Percentiles rank a stretch among this genome's conserved stretches.
These are phyloP conservation scores for Kazachstania taianensis DNA, from an alignment of 805 yeast species.

Conservation along the genomic window DNA sequence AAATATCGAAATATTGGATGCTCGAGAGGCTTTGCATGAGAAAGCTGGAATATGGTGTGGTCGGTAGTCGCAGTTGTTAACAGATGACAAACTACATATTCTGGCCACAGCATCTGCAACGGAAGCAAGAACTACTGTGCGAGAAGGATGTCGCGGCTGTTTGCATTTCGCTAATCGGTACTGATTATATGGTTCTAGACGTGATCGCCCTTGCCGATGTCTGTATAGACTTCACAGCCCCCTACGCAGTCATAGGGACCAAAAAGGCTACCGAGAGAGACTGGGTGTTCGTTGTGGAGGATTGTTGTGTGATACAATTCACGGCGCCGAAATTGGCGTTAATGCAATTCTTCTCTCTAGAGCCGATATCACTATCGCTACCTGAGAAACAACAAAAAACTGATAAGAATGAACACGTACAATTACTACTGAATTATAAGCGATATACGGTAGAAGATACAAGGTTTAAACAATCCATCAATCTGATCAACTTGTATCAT, in stretches of 20 bases:
- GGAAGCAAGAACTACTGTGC: not conserved
- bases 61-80: not conserved
- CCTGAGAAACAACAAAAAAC: slow-evolving; percentile 18
- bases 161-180: slow-evolving; percentile 11
- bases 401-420: not conserved
- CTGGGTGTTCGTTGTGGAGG: slow-evolving; percentile 8
- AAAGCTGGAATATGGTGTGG: too few relatives aligned
- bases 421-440: not conserved
- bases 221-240: slow-evolving; percentile 5
- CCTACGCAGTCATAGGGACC: slow-evolving; percentile 8
- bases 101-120: slow-evolving; percentile 16
- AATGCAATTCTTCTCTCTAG: slow-evolving; percentile 66
- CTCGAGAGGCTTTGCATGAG: too few relatives aligned
- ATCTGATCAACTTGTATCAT: slow-evolving; percentile 2
- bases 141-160: slow-evolving; percentile 8
- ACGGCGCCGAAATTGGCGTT: slow-evolving; percentile 60
- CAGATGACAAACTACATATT: slow-evolving; percentile 16
- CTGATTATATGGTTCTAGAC: slow-evolving; percentile 19
- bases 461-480: slow-evolving; percentile 3
- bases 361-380: slow-evolving; percentile 59
- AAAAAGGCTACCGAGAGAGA: not conserved
- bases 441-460: not conserved
- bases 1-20: too few relatives aligned
- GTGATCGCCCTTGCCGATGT: slow-evolving; percentile 2
- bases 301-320: slow-evolving; percentile 39